Percentiles rank a stretch among this genome's conserved stretches.
phyloP scores from a whole-genome alignment of 2,329 filamentous ascomycete species.

The Diaporthe australafricana region DNA sequence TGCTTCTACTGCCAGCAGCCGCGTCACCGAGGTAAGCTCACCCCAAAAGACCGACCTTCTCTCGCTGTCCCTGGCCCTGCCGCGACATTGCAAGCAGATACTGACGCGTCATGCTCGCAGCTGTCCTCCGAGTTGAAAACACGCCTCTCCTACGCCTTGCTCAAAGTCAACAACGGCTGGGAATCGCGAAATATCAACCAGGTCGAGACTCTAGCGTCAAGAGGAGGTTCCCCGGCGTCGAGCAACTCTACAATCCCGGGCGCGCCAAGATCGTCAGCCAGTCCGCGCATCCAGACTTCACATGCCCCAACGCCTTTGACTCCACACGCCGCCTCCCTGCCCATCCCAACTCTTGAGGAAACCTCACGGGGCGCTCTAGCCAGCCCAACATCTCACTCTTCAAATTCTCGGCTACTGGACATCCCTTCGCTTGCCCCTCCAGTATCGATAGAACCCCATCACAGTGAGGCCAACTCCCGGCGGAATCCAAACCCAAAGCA shows the following conservation, averaged over 20 bases:
- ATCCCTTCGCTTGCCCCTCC: slow-evolving; percentile 60
- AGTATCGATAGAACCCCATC: slow-evolving; percentile 65
- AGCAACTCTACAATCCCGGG: slow-evolving; percentile 67
- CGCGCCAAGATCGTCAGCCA: slow-evolving; percentile 63
- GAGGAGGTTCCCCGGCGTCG: slow-evolving; percentile 72
- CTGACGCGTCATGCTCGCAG: slow-evolving; percentile 55
- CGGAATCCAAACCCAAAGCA: slow-evolving; percentile 63
- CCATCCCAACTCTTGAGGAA: slow-evolving; percentile 31
- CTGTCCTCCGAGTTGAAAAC: slow-evolving; percentile 83
- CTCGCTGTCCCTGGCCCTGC: background rate
- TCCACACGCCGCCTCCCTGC: slow-evolving; percentile 44
- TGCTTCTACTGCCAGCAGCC: slow-evolving; percentile 71
- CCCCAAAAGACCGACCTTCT: background rate
- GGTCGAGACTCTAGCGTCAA: slow-evolving; percentile 79
- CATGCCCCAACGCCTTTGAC: slow-evolving; percentile 43
- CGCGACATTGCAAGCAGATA: background rate
- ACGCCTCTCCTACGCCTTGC: slow-evolving; percentile 90
- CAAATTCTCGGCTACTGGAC: slow-evolving; percentile 3
- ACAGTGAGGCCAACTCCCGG: slow-evolving; percentile 56
- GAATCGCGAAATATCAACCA: slow-evolving; percentile 82
- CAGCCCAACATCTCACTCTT: slow-evolving; percentile 45
- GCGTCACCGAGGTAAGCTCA: slow-evolving; percentile 79
- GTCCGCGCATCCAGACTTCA: slow-evolving; percentile 57
- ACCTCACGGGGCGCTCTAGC: slow-evolving; percentile 44
- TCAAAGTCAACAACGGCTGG: slow-evolving; percentile 93